These are phyloP conservation scores for Saccharata proteae DNA, from an alignment of 2,329 filamentous ascomycete genomes.

Conservation along the genomic window DNA sequence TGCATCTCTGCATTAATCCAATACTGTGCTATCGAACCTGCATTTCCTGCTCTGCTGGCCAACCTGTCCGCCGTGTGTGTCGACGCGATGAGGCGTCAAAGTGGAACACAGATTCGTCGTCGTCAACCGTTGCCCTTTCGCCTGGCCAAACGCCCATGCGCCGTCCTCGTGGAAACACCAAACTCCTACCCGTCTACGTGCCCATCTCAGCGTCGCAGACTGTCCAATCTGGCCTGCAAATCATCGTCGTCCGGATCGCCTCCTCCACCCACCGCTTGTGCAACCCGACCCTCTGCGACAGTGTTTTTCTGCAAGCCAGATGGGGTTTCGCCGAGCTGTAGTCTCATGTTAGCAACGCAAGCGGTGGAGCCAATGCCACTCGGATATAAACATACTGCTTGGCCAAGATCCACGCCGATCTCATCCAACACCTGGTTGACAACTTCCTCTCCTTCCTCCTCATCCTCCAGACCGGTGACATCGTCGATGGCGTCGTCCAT, in stretches of 20 bases:
- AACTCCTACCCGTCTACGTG: too few species aligned
- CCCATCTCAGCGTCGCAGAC: constrained; percentile 55
- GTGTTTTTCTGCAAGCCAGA: constrained; percentile 64
- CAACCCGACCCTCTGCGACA: constrained; percentile 64
- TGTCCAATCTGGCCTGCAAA: constrained; percentile 84
- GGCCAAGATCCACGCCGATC: constrained; percentile 86
- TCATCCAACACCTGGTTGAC: constrained; percentile 95
- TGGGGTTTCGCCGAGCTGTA: constrained; percentile 82
- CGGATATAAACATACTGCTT: constrained; percentile 49
- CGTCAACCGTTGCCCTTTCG: too few species aligned
- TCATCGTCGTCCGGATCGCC: constrained; percentile 61
- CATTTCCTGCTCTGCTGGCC: too few species aligned
- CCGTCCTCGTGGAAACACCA: too few species aligned
- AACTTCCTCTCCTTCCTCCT: constrained; percentile 93
- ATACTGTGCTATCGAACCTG: too few species aligned
- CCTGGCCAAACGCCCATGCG: too few species aligned
- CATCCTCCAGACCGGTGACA: constrained; percentile 78
- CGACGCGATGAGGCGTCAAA: too few species aligned
- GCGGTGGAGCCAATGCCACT: constrained; percentile 1
- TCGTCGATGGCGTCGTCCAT: constrained; percentile 99
- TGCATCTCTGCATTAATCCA: too few species aligned
- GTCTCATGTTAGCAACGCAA: constrained; percentile 11
- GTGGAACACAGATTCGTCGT: too few species aligned
- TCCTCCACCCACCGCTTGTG: constrained; percentile 73
- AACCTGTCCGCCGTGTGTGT: too few species aligned